Conservation (phyloP, 108 stramenopile genomes). For the Pseudonitzschia multiseries region DNA sequence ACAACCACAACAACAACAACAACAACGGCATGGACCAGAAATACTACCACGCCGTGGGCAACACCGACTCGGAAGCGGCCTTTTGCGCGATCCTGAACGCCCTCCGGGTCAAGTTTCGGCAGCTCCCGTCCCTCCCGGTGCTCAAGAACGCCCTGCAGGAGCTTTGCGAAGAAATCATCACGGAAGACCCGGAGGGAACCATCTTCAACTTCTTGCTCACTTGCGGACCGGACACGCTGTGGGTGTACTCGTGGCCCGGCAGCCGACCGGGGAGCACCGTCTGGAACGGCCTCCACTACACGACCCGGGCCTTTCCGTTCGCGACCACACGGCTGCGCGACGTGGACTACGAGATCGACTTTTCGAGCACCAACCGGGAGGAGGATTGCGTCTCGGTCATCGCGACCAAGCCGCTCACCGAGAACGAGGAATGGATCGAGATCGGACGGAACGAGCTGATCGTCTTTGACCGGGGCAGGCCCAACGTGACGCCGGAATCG, state of each 20-base stretch:
- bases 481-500: slow-evolving; percentile 39
- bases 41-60: slow-evolving; percentile 76
- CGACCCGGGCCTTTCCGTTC: slow-evolving; percentile 78
- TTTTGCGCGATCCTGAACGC: slow-evolving; percentile 92
- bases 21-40: slow-evolving; percentile 21
- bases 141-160: slow-evolving; percentile 65
- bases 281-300: slow-evolving; percentile 90
- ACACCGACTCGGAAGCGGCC: slow-evolving; percentile 89
- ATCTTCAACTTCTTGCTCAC: slow-evolving; percentile 89
- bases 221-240: slow-evolving; percentile 69
- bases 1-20: too few relatives aligned
- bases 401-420: slow-evolving; percentile 84
- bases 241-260: slow-evolving; percentile 92
- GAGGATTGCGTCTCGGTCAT: slow-evolving; percentile 87
- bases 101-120: slow-evolving; percentile 66
- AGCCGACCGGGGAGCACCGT: slow-evolving; percentile 66
- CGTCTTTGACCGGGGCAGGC: slow-evolving; percentile 69
- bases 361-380: slow-evolving; percentile 52
- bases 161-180: slow-evolving; percentile 68
- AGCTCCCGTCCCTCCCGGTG: slow-evolving; percentile 76
- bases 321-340: slow-evolving; percentile 46
- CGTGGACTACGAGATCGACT: slow-evolving; percentile 61
- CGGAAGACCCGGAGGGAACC: slow-evolving; percentile 54
- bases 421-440: slow-evolving; percentile 75
- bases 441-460: slow-evolving; percentile 72